These are phyloP conservation scores for Salvia rosmarinus DNA, from an alignment of 257 asterid genomes.

Conservation along the genomic window DNA sequence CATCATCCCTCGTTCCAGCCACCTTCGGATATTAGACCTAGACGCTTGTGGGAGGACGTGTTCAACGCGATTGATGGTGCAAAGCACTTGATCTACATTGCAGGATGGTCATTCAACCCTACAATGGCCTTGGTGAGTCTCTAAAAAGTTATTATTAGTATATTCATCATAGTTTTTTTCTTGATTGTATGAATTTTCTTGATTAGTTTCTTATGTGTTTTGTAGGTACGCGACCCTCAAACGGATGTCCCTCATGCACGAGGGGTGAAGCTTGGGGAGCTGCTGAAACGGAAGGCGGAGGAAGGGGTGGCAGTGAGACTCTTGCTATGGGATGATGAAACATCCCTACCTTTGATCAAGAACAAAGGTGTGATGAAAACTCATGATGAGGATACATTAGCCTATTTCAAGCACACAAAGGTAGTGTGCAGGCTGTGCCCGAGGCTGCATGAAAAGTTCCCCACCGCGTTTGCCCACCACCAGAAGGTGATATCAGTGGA, in stretches of 20 bases:
- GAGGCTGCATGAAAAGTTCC: conserved; percentile 70
- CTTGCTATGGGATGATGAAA: conserved; percentile 86
- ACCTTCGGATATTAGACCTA: conserved; percentile 53
- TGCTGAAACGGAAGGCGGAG: conserved; percentile 74
- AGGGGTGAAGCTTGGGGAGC: conserved; percentile 82
- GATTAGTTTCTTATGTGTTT: background rate
- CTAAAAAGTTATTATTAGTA: background rate
- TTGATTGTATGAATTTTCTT: background rate
- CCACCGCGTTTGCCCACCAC: conserved; percentile 82
- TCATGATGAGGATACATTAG: conserved; percentile 70
- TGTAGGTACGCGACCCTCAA: conserved; percentile 70
- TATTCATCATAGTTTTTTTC: background rate
- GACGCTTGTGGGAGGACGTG: conserved; percentile 80
- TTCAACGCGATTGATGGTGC: conserved; percentile 80
- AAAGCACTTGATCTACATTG: conserved; percentile 78
- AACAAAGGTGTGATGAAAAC: conserved; percentile 89
- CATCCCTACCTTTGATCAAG: conserved; percentile 75
- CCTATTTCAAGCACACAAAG: conserved; percentile 77
- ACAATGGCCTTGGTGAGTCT: conserved; percentile 59
- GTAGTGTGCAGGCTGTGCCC: conserved; percentile 74
- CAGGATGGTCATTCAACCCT: conserved; percentile 90
- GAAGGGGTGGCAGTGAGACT: conserved; percentile 86
- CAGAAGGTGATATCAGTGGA: conserved; percentile 75
- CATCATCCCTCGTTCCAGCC: conserved; percentile 56
- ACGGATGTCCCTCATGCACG: conserved; percentile 70